These are phyloP conservation scores for Leccinum boreale DNA, from an alignment of 768 basidiomycete species.

Conservation along the genomic window DNA sequence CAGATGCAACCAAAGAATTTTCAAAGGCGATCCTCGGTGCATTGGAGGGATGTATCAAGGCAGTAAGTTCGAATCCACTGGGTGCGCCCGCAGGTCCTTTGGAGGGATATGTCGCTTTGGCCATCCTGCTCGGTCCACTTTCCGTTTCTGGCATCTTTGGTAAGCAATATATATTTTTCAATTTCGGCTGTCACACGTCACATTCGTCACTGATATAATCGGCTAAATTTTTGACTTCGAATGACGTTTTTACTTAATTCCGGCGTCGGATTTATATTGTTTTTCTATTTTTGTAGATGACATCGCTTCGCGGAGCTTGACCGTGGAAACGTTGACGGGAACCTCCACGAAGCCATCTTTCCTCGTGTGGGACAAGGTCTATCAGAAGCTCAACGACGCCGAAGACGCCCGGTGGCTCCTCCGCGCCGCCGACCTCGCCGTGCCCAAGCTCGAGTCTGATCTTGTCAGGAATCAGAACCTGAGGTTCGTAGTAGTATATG, in stretches of 20 bases:
- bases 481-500: constrained; percentile 34
- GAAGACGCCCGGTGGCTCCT: constrained; percentile 78
- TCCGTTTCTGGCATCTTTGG: constrained; percentile 49
- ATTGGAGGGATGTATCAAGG: constrained; percentile 70
- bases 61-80: constrained; percentile 56
- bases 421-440: constrained; percentile 52
- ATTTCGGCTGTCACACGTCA: background rate
- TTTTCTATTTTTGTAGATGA: constrained; percentile 34
- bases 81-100: constrained; percentile 62
- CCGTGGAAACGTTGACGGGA: constrained; percentile 43
- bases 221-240: background rate
- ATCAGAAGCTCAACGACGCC: constrained; percentile 60
- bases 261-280: background rate
- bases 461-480: constrained; percentile 50
- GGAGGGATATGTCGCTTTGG: constrained; percentile 79
- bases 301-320: constrained; percentile 45
- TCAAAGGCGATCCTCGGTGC: constrained; percentile 53
- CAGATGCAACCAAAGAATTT: constrained; percentile 47
- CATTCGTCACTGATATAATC: background rate
- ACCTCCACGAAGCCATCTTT: constrained; percentile 75
- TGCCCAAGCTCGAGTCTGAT: constrained; percentile 47
- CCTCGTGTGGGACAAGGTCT: constrained; percentile 84
- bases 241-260: background rate
- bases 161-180: constrained; percentile 30
- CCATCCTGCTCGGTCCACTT: constrained; percentile 64